These are phyloP conservation scores for Aspergillus sp. DNA, from an alignment of 2,329 filamentous ascomycete species.

Conservation along the genomic window DNA sequence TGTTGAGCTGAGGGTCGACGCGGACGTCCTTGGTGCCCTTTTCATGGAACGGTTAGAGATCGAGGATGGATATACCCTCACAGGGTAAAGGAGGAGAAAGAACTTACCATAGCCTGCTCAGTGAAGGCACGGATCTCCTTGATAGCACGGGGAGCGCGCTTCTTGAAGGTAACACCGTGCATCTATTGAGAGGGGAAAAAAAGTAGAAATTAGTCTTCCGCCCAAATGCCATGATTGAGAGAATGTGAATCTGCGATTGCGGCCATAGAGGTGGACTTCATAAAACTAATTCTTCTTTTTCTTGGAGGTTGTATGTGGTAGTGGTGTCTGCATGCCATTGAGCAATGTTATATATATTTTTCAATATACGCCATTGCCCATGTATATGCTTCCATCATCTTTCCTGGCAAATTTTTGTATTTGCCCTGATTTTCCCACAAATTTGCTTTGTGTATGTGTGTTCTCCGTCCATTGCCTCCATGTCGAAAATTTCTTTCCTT, in stretches of 20 bases:
- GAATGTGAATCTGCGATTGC: slow-evolving; percentile 23
- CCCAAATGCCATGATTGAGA: slow-evolving; percentile 46
- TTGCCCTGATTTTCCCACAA: slow-evolving; percentile 1
- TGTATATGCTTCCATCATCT: no score
- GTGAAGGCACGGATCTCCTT: slow-evolving; percentile 99
- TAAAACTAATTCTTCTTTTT: slow-evolving; percentile 58
- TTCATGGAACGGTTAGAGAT: background rate
- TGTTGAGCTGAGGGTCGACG: slow-evolving; percentile 97
- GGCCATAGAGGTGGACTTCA: slow-evolving; percentile 62
- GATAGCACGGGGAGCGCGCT: slow-evolving; percentile 95
- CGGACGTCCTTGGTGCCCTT: slow-evolving; percentile 97
- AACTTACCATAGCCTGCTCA: slow-evolving; percentile 87
- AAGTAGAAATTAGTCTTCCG: slow-evolving; percentile 62
- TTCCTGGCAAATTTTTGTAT: background rate
- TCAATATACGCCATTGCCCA: no score
- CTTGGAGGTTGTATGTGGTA: slow-evolving; percentile 4
- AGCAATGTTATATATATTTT: background rate
- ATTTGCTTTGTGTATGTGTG: slow-evolving; percentile 5
- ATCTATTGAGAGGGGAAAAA: slow-evolving; percentile 56
- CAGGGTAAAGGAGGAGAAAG: slow-evolving; percentile 5
- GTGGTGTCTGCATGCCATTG: background rate
- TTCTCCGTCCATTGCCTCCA: slow-evolving; percentile 31
- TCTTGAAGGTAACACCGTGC: slow-evolving; percentile 98
- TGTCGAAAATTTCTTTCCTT: background rate
- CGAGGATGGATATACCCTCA: background rate